A percentile compares a stretch with the other conserved stretches of the same genome.
phyloP scores from a whole-genome alignment of 2,329 filamentous ascomycete species.

The Hypoxylon sp. region DNA sequence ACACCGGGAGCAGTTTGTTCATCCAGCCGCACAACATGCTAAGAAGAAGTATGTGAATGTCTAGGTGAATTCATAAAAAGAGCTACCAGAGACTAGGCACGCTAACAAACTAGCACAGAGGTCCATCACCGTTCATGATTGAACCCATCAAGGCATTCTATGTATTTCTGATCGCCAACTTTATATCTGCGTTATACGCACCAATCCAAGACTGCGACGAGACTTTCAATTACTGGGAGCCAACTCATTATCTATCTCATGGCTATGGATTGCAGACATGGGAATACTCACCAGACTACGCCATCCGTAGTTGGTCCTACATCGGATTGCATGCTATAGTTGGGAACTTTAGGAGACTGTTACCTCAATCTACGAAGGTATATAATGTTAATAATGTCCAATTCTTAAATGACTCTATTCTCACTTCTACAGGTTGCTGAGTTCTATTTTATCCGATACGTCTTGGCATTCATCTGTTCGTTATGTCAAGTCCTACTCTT shows the following conservation, averaged over 20 bases:
- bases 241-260: constrained; percentile 92
- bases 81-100: constrained; percentile 6
- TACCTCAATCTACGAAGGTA: constrained; percentile 74
- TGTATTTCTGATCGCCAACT: constrained; percentile 80
- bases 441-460: constrained; percentile 88
- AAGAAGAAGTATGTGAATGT: constrained; percentile 53
- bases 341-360: constrained; percentile 75
- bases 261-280: constrained; percentile 96
- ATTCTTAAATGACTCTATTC: constrained; percentile 19
- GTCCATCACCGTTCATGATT: constrained; percentile 72
- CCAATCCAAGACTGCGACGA: constrained; percentile 99
- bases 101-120: constrained; percentile 53
- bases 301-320: constrained; percentile 96
- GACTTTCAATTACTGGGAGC: constrained; percentile 99
- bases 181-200: constrained; percentile 83
- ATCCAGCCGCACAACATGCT: constrained; percentile 53
- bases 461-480: constrained; percentile 82
- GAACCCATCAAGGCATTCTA: constrained; percentile 85
- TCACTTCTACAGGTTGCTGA: constrained; percentile 68
- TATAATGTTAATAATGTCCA: constrained; percentile 14
- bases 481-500: constrained; percentile 87
- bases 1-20: constrained; percentile 47
- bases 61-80: not conserved
- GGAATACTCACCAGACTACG: constrained; percentile 97
- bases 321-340: constrained; percentile 82